These are phyloP conservation scores for Remersonia thermophila DNA, from an alignment of 2,329 filamentous ascomycete genomes.

Conservation along the genomic window DNA sequence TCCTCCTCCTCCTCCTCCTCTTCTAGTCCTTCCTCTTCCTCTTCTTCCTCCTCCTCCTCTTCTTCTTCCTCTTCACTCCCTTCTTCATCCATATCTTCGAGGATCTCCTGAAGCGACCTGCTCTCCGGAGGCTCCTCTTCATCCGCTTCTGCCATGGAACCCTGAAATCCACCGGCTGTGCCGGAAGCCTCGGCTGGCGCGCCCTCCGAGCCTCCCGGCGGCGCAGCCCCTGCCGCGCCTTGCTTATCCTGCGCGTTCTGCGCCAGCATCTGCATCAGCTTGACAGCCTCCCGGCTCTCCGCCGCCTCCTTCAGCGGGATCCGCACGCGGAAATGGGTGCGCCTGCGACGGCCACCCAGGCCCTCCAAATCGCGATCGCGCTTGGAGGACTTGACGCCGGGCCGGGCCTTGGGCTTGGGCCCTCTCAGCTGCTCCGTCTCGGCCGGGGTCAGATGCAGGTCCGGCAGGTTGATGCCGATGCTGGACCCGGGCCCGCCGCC, in stretches of 20 bases:
- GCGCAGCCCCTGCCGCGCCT: background rate
- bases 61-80: conserved; percentile 11
- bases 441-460: conserved; percentile 27
- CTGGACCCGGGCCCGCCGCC: conserved; percentile 14
- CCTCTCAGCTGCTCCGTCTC: conserved; percentile 25
- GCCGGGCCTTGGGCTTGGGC: conserved; percentile 20
- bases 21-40: conserved; percentile 6
- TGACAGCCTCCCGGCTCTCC: conserved; percentile 17
- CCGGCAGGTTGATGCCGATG: conserved; percentile 28
- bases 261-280: conserved; percentile 17
- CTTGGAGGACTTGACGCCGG: conserved; percentile 10
- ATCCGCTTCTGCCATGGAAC: conserved; percentile 2
- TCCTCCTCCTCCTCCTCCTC: conserved; percentile 8
- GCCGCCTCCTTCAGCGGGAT: conserved; percentile 17
- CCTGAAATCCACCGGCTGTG: too few species aligned
- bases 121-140: conserved; percentile 4
- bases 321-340: conserved; percentile 18
- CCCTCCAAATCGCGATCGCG: conserved; percentile 8
- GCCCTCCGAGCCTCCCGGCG: background rate
- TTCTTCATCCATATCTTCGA: conserved; percentile 12
- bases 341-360: conserved; percentile 12
- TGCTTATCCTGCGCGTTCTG: background rate
- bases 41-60: conserved; percentile 5
- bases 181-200: too few species aligned
- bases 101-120: conserved; percentile 8